These are phyloP conservation scores for Lepidium africanum DNA, from an alignment of 345 rosid species.

Conservation along the genomic window DNA sequence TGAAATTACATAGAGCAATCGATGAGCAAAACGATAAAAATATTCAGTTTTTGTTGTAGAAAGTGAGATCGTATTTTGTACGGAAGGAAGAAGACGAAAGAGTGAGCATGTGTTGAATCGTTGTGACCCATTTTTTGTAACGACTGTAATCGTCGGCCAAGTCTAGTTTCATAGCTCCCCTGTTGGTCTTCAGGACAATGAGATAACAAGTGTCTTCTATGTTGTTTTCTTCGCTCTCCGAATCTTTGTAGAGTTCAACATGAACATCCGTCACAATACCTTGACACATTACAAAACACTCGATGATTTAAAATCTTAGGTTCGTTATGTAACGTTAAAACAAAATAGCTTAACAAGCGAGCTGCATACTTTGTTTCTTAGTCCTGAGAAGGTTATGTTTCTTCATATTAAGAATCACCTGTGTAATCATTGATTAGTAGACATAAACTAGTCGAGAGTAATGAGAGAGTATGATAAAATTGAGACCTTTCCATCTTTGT, in stretches of 20 bases:
- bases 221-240: slow-evolving; percentile 34
- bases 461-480: background rate
- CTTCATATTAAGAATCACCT: slow-evolving; percentile 63
- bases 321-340: background rate
- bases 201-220: slow-evolving; percentile 53
- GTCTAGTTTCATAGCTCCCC: slow-evolving; percentile 69
- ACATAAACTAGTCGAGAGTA: background rate
- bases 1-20: background rate
- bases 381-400: slow-evolving; percentile 63
- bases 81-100: slow-evolving; percentile 47
- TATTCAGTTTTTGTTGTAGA: slow-evolving; percentile 29
- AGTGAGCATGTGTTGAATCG: slow-evolving; percentile 64
- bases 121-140: slow-evolving; percentile 65
- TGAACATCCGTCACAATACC: slow-evolving; percentile 66
- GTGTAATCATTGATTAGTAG: slow-evolving; percentile 2
- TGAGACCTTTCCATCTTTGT: slow-evolving; percentile 57
- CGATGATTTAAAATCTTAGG: background rate
- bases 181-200: slow-evolving; percentile 51
- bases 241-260: slow-evolving; percentile 55
- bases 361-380: slow-evolving; percentile 56
- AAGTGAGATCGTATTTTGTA: slow-evolving; percentile 42
- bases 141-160: slow-evolving; percentile 64
- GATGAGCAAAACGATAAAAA: background rate
- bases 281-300: slow-evolving; percentile 13
- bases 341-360: background rate